phyloP scores from a whole-genome alignment of 768 basidiomycete genomes.

The Stropharia rugosoannulata region DNA sequence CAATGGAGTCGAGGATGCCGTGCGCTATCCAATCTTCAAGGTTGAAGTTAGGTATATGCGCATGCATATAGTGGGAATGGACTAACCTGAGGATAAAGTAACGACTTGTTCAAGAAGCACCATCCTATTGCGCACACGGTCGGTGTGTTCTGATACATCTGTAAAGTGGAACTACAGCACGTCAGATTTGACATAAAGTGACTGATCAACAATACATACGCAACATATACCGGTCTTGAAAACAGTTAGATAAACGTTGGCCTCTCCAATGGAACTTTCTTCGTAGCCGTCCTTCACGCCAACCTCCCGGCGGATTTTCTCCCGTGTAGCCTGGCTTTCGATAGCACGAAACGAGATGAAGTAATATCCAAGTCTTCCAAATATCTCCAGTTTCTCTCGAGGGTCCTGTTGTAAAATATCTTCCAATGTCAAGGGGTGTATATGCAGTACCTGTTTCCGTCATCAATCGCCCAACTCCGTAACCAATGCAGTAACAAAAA shows the following conservation, averaged over 20 bases:
- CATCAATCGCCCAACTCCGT: background rate
- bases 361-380: constrained; percentile 88
- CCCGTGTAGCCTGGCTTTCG: constrained; percentile 50
- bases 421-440: constrained; percentile 92
- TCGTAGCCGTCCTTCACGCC: constrained; percentile 26
- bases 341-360: constrained; percentile 87
- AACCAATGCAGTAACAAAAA: background rate
- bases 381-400: constrained; percentile 88
- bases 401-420: constrained; percentile 92
- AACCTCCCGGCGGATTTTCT: constrained; percentile 34
- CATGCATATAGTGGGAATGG: background rate
- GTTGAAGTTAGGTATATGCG: background rate
- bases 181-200: constrained; percentile 6
- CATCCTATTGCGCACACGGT: constrained; percentile 73
- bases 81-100: constrained; percentile 72
- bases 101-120: constrained; percentile 58
- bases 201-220: constrained; percentile 42
- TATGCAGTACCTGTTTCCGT: constrained; percentile 62
- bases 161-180: constrained; percentile 80
- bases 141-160: constrained; percentile 82
- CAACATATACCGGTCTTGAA: constrained; percentile 86
- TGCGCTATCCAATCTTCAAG: constrained; percentile 89
- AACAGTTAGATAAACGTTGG: constrained; percentile 87
- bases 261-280: constrained; percentile 61
- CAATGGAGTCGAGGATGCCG: constrained; percentile 87